phyloP scores from a whole-genome alignment of 2,329 filamentous ascomycete species.

The Basipetospora chlamydospora region DNA sequence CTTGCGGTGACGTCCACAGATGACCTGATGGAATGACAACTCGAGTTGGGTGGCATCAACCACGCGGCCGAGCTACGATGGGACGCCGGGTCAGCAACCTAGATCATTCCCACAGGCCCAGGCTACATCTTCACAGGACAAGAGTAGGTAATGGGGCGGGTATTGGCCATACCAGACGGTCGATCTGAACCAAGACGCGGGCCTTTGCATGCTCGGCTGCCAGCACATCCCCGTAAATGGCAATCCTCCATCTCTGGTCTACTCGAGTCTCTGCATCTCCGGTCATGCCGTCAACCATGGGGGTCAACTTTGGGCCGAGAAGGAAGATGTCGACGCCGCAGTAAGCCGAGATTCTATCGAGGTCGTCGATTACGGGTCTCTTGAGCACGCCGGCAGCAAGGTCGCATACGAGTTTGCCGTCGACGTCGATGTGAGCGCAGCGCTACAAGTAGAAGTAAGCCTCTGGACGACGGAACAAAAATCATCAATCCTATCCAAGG shows the following conservation, averaged over 20 bases:
- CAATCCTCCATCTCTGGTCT: conserved; percentile 81
- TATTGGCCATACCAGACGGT: conserved; percentile 56
- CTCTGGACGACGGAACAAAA: too few relatives aligned
- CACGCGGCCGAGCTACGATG: conserved; percentile 48
- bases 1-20: conserved; percentile 86
- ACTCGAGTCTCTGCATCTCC: conserved; percentile 71
- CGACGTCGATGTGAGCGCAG: conserved; percentile 85
- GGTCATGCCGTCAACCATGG: conserved; percentile 59
- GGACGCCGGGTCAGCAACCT: conserved; percentile 9
- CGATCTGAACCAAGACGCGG: conserved; percentile 89
- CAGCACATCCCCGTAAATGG: conserved; percentile 90
- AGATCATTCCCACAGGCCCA: too few relatives aligned
- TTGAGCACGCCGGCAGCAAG: conserved; percentile 51
- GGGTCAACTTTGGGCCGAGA: conserved; percentile 74
- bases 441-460: conserved; percentile 37
- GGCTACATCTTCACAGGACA: not conserved
- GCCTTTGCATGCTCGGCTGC: conserved; percentile 96
- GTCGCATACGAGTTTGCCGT: conserved; percentile 80
- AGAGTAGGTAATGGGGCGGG: not conserved
- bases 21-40: conserved; percentile 73
- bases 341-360: conserved; percentile 74
- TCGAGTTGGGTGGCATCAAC: conserved; percentile 75
- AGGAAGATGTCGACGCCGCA: conserved; percentile 96
- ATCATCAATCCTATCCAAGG: too few relatives aligned
- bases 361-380: conserved; percentile 62